A percentile compares a stretch with the other conserved stretches of the same genome.
Evolutionary conservation across 768 basidiomycete species (phyloP).

Genomic region (Tubosaeta sp.): DNA sequence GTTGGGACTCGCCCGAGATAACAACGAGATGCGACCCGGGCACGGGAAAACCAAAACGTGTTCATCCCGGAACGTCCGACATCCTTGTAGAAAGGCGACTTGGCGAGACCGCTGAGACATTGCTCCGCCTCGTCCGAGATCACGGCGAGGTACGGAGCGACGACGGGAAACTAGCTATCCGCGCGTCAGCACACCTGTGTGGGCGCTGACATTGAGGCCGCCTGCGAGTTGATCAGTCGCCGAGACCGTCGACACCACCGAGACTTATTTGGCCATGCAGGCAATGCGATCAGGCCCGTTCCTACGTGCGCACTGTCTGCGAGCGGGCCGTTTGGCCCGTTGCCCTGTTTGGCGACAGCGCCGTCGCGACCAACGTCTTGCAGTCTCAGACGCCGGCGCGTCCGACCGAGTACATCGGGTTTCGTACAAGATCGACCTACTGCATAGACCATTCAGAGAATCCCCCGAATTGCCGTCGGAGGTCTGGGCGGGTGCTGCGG

Average conservation of each 20-base stretch:
- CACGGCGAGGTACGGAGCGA: not conserved
- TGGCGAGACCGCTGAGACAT: not conserved
- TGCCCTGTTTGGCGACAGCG: not conserved
- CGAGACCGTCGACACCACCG: no score
- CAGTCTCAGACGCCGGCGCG: not conserved
- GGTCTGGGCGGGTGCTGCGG: not conserved
- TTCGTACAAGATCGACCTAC: not conserved
- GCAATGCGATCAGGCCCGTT: no score
- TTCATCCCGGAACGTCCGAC: no score
- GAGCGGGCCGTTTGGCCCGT: not conserved
- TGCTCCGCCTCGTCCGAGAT: not conserved
- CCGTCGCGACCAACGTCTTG: no score
- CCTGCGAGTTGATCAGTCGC: no score
- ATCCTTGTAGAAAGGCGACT: no score
- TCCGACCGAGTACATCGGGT: not conserved
- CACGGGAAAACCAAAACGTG: no score
- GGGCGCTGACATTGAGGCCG: no score
- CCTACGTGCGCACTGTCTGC: not conserved
- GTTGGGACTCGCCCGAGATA: not conserved
- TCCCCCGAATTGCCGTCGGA: not conserved
- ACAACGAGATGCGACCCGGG: not conserved
- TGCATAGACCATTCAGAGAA: no score
- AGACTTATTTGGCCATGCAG: no score
- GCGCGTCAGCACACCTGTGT: no score
- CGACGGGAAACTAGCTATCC: no score